Conservation (phyloP, 2,329 filamentous ascomycete species). For the Penicillium frequentans region DNA sequence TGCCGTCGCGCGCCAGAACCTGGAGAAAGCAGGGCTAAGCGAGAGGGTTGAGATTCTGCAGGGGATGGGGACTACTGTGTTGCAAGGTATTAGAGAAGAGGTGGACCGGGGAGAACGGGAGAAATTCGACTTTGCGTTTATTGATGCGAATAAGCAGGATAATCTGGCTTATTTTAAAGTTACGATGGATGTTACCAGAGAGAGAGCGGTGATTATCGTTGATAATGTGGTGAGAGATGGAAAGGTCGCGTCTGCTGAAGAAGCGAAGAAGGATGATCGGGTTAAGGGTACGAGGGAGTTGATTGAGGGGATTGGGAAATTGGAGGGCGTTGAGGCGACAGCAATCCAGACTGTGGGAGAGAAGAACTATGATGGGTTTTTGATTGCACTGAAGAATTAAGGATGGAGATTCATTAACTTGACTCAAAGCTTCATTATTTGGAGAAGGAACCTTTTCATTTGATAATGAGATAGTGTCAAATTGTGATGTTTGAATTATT, state of each 20-base stretch:
- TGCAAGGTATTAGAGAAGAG: neutral
- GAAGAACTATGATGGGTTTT: neutral
- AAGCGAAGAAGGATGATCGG: neutral
- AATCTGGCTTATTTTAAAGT: neutral
- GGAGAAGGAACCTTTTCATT: too few species aligned
- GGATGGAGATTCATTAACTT: too few species aligned
- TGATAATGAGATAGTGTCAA: too few species aligned
- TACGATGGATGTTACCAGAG: neutral
- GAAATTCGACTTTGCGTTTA: neutral
- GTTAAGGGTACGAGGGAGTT: neutral
- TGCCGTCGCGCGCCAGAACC: neutral
- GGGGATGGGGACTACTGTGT: neutral
- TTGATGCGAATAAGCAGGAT: slow-evolving; percentile 3
- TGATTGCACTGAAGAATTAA: neutral
- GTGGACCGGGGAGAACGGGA: neutral
- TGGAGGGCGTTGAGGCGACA: neutral
- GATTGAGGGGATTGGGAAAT: neutral
- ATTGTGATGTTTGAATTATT: too few species aligned
- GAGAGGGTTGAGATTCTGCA: neutral
- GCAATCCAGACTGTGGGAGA: slow-evolving; percentile 1
- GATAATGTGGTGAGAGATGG: neutral
- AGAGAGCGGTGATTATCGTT: neutral
- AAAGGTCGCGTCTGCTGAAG: neutral
- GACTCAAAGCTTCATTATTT: too few species aligned
- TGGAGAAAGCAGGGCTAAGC: neutral